Conservation (phyloP, 169 alveolate genomes). For the Plasmodium fragile region DNA sequence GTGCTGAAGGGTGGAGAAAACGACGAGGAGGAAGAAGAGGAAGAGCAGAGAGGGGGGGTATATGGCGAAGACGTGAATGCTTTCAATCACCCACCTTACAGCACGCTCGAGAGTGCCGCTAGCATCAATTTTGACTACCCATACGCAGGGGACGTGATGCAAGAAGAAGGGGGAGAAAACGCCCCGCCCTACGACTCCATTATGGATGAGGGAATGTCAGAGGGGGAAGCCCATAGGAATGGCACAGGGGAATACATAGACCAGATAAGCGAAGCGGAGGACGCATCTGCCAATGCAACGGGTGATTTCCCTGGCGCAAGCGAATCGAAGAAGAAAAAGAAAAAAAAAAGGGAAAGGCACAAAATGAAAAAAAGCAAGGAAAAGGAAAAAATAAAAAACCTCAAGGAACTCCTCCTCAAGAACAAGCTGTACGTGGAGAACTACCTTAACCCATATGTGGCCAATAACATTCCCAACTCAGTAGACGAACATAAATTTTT, state of each 20-base stretch:
- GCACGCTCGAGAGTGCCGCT: not conserved
- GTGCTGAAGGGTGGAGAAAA: not conserved
- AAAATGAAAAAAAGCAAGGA: too few relatives aligned
- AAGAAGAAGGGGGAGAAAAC: not conserved
- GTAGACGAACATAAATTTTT: conserved; percentile 74
- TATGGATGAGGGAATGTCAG: not conserved
- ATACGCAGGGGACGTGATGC: conserved; percentile 2
- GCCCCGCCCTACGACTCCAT: not conserved
- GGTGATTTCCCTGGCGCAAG: not conserved
- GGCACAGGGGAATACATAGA: not conserved
- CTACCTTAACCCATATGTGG: conserved; percentile 60
- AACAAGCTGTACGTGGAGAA: conserved; percentile 33
- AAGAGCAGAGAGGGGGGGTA: not conserved
- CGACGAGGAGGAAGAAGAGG: not conserved
- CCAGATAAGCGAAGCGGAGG: not conserved
- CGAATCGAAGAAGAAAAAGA: not conserved
- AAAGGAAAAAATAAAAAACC: conserved; percentile 28
- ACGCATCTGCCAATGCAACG: not conserved
- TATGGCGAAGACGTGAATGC: not conserved
- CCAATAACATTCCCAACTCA: conserved; percentile 54
- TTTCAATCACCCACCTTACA: not conserved
- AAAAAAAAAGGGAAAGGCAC: conserved; percentile 20
- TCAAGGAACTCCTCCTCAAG: conserved; percentile 11
- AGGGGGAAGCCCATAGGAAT: not conserved
- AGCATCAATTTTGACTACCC: not conserved